Percentiles rank a stretch among this genome's conserved stretches.
Evolutionary conservation across 495 filamentous ascomycete species (phyloP).

Genomic region (Rhypophila decipiens): DNA sequence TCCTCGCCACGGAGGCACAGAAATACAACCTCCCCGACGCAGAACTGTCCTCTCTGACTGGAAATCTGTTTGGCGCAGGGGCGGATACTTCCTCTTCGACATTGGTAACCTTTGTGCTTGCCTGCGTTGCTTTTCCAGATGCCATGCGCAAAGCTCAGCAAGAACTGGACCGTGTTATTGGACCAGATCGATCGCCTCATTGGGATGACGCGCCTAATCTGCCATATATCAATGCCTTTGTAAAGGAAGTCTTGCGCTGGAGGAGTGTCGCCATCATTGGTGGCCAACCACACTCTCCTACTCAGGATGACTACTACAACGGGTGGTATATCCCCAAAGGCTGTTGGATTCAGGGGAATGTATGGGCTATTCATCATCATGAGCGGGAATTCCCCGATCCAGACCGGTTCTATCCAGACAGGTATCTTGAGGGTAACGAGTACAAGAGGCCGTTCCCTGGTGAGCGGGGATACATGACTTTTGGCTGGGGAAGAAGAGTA

Average conservation of each 20-base stretch:
- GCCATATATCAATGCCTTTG: constrained; percentile 54
- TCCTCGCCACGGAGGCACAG: constrained; percentile 43
- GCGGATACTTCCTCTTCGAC: constrained; percentile 61
- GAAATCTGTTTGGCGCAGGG: constrained; percentile 60
- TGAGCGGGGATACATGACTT: constrained; percentile 58
- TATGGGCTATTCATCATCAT: constrained; percentile 61
- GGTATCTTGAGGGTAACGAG: constrained; percentile 41
- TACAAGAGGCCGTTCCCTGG: constrained; percentile 48
- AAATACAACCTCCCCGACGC: constrained; percentile 44
- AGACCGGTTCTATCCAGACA: constrained; percentile 48
- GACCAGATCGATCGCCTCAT: constrained; percentile 43
- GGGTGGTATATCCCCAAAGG: constrained; percentile 48
- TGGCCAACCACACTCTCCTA: constrained; percentile 56
- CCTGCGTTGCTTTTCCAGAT: constrained; percentile 50
- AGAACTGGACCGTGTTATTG: constrained; percentile 55
- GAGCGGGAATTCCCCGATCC: constrained; percentile 58
- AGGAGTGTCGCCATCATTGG: constrained; percentile 57
- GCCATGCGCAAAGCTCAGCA: constrained; percentile 33
- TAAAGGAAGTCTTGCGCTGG: constrained; percentile 61
- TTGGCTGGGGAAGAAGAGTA: constrained; percentile 55
- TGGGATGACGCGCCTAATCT: constrained; percentile 53
- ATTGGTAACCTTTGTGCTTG: constrained; percentile 56
- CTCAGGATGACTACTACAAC: constrained; percentile 52
- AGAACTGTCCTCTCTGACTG: constrained; percentile 54
- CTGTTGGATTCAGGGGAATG: constrained; percentile 54